Conservation (phyloP, 2,329 filamentous ascomycete genomes). For the Tothia fuscella region DNA sequence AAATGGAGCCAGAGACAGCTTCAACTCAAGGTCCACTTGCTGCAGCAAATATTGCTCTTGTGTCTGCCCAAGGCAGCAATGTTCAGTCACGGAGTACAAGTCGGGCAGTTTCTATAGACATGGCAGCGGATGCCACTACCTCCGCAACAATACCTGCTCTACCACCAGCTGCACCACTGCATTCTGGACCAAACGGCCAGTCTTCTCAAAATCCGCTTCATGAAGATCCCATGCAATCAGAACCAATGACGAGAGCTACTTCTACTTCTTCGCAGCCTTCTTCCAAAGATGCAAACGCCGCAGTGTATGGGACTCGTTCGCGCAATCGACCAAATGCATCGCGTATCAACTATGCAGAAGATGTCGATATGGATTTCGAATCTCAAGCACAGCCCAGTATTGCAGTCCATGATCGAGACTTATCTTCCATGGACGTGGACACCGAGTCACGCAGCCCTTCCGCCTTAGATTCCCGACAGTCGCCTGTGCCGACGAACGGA, state of each 20-base stretch:
- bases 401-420: constrained; percentile 20
- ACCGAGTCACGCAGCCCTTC: constrained; percentile 1
- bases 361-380: constrained; percentile 84
- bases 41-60: too few species aligned
- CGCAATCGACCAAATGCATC: constrained; percentile 71
- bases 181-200: too few species aligned
- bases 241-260: constrained; percentile 6
- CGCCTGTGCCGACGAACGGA: not conserved
- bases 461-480: not conserved
- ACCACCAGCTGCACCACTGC: too few species aligned
- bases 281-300: constrained; percentile 2
- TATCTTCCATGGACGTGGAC: constrained; percentile 9
- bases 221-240: constrained; percentile 8
- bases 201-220: too few species aligned
- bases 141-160: too few species aligned
- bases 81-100: too few species aligned
- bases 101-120: too few species aligned
- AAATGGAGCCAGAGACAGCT: too few species aligned
- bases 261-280: constrained; percentile 9
- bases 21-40: too few species aligned
- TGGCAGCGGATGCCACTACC: too few species aligned
- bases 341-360: constrained; percentile 91
- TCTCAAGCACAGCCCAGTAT: constrained; percentile 47
- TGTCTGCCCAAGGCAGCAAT: too few species aligned
- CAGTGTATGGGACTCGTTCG: constrained; percentile 74